A percentile compares a stretch with the other conserved stretches of the same genome.
These are phyloP conservation scores for Moniliophthora roreri DNA, from an alignment of 1,284 basidiomycete species.

Conservation along the genomic window DNA sequence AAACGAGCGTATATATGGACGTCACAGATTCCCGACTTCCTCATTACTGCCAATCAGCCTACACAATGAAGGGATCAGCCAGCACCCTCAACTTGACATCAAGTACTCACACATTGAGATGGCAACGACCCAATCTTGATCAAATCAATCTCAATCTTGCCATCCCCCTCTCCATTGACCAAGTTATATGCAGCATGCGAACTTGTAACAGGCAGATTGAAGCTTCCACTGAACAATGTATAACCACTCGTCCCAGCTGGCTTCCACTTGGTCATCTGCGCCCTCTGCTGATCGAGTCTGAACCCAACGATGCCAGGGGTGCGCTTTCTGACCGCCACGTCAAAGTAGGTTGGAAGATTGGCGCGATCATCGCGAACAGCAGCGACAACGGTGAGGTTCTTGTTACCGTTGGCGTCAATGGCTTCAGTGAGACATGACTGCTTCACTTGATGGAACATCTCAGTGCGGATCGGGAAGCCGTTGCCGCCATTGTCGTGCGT, in stretches of 20 bases:
- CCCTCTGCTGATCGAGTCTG: background rate
- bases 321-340: background rate
- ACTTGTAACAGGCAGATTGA: background rate
- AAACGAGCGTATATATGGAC: too few species aligned
- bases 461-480: background rate
- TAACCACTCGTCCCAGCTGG: background rate
- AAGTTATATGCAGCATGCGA: background rate
- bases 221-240: background rate
- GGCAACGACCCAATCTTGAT: background rate
- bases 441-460: background rate
- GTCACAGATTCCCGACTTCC: too few species aligned
- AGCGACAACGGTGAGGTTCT: slow-evolving; percentile 3
- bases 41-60: too few species aligned
- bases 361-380: slow-evolving; percentile 2
- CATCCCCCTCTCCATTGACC: slow-evolving; percentile 4
- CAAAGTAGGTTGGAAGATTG: background rate
- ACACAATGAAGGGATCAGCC: too few species aligned
- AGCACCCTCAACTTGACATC: too few species aligned
- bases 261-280: background rate
- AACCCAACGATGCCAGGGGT: background rate
- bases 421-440: background rate
- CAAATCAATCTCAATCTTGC: background rate
- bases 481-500: background rate
- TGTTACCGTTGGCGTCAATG: background rate
- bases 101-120: background rate